These are phyloP conservation scores for Ramaria sp. DNA, from an alignment of 768 basidiomycete genomes.

Conservation along the genomic window DNA sequence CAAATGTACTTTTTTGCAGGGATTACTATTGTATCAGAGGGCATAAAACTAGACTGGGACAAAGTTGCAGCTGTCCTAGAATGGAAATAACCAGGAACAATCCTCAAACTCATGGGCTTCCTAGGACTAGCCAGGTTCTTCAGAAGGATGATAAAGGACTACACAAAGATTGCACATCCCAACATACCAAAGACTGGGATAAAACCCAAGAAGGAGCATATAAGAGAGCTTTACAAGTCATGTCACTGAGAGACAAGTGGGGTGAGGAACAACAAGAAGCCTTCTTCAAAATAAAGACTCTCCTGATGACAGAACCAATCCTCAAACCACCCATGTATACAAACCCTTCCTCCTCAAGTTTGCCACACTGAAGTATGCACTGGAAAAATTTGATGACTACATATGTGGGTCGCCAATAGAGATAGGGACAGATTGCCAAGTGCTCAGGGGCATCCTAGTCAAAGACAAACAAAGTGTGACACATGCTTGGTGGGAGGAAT, in stretches of 20 bases:
- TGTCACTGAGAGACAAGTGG: not conserved
- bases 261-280: not conserved
- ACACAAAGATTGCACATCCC: slow-evolving; percentile 19
- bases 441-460: slow-evolving; percentile 21
- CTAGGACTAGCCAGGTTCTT: slow-evolving; percentile 27
- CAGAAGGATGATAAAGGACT: slow-evolving; percentile 23
- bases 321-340: slow-evolving; percentile 11
- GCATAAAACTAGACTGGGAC: not conserved
- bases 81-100: slow-evolving; percentile 20
- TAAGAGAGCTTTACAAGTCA: slow-evolving; percentile 14
- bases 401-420: slow-evolving; percentile 12
- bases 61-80: slow-evolving; percentile 30
- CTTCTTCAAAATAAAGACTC: not conserved
- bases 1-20: slow-evolving; percentile 28
- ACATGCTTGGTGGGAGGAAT: slow-evolving; percentile 26
- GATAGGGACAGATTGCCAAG: slow-evolving; percentile 28
- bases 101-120: slow-evolving; percentile 23
- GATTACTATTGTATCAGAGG: slow-evolving; percentile 16
- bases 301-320: not conserved
- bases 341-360: slow-evolving; percentile 26
- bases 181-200: slow-evolving; percentile 11
- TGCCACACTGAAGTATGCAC: slow-evolving; percentile 24
- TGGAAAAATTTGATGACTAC: slow-evolving; percentile 15
- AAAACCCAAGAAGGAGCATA: slow-evolving; percentile 15
- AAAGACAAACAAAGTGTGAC: slow-evolving; percentile 20